Evolutionary conservation across 2,329 filamentous ascomycete species (phyloP).

Genomic region (Claviceps spartinae): DNA sequence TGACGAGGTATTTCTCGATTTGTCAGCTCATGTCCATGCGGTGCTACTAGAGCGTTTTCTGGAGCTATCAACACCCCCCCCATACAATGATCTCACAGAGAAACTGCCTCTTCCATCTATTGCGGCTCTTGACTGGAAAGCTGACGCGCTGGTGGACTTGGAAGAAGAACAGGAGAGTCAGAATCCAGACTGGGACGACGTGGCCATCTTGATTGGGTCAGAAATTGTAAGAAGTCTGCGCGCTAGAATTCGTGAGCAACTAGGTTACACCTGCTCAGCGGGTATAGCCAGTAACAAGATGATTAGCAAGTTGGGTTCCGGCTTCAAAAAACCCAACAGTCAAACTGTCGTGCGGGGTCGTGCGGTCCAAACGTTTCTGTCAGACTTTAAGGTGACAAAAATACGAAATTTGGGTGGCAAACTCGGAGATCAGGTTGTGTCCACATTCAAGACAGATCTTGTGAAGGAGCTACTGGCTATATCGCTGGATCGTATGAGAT

Average conservation of each 20-base stretch:
- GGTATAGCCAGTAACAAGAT: slow-evolving; percentile 89
- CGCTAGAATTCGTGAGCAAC: slow-evolving; percentile 47
- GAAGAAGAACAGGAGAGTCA: slow-evolving; percentile 62
- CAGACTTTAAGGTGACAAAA: slow-evolving; percentile 82
- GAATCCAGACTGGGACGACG: slow-evolving; percentile 93
- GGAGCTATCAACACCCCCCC: slow-evolving; percentile 50
- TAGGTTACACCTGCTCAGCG: slow-evolving; percentile 85
- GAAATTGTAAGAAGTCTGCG: slow-evolving; percentile 76
- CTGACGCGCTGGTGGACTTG: slow-evolving; percentile 70
- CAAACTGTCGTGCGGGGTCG: slow-evolving; percentile 89
- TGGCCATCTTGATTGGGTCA: slow-evolving; percentile 72
- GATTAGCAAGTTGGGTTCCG: slow-evolving; percentile 85
- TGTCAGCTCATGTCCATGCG: slow-evolving; percentile 71
- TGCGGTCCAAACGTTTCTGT: slow-evolving; percentile 66
- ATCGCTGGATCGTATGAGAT: slow-evolving; percentile 61
- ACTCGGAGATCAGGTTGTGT: slow-evolving; percentile 72
- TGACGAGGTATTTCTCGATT: slow-evolving; percentile 89
- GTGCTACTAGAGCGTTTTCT: slow-evolving; percentile 65
- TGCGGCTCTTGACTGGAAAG: slow-evolving; percentile 68
- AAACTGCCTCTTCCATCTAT: slow-evolving; percentile 54
- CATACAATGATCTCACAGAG: slow-evolving; percentile 60
- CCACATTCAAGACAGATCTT: slow-evolving; percentile 68
- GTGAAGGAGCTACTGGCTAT: slow-evolving; percentile 63
- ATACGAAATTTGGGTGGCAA: slow-evolving; percentile 93
- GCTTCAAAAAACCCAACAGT: slow-evolving; percentile 81